Evolutionary conservation across 2,329 filamentous ascomycete genomes (phyloP).

Genomic region (Cryoendolithus antarcticus): DNA sequence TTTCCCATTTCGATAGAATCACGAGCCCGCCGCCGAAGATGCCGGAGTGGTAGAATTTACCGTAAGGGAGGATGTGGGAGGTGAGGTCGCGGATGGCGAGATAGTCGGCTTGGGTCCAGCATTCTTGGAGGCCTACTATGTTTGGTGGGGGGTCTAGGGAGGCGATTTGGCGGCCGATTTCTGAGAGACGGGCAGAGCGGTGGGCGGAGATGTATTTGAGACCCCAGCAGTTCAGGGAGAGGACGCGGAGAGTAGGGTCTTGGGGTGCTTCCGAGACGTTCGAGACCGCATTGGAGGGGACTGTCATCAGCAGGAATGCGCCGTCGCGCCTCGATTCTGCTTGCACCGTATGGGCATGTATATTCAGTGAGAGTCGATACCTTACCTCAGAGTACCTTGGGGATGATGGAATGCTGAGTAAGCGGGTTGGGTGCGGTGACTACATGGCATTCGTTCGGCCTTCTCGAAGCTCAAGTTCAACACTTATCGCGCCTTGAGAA

Average conservation of each 20-base stretch:
- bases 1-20: constrained; percentile 84
- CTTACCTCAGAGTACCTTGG: no score
- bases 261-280: constrained; percentile 17
- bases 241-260: constrained; percentile 50
- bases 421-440: no score
- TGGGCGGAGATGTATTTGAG: constrained; percentile 74
- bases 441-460: no score
- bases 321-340: background rate
- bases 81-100: constrained; percentile 62
- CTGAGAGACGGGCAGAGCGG: constrained; percentile 62
- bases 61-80: constrained; percentile 64
- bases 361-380: no score
- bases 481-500: no score
- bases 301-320: background rate
- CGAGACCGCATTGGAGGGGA: background rate
- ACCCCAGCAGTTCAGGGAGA: constrained; percentile 96
- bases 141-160: constrained; percentile 55
- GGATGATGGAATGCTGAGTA: no score
- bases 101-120: constrained; percentile 82
- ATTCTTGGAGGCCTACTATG: constrained; percentile 90
- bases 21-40: constrained; percentile 82
- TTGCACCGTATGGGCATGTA: background rate
- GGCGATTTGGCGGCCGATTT: constrained; percentile 75
- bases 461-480: no score
- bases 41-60: constrained; percentile 85